These are phyloP conservation scores for Penicillium sp. DNA, from an alignment of 2,329 filamentous ascomycete genomes.

Conservation along the genomic window DNA sequence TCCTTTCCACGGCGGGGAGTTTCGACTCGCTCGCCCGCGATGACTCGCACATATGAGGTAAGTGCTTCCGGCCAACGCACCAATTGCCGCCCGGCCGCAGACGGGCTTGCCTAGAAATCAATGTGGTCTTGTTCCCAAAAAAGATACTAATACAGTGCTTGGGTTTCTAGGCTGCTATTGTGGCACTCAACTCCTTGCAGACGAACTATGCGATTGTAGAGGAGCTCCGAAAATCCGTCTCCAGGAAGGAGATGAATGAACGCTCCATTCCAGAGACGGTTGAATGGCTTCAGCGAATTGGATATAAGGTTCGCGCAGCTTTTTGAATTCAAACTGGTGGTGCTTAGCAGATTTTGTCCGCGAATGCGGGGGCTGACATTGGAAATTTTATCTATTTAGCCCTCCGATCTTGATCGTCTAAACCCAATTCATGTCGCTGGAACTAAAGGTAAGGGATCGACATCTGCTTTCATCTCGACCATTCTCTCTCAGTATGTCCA, in stretches of 20 bases:
- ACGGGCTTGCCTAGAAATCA: neutral
- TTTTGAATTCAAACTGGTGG: neutral
- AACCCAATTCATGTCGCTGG: slow-evolving; percentile 81
- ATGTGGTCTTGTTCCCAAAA: neutral
- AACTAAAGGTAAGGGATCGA: slow-evolving; percentile 92
- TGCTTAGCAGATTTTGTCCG: neutral
- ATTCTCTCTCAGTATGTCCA: slow-evolving; percentile 67
- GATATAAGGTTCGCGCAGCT: slow-evolving; percentile 62
- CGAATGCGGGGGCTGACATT: slow-evolving; percentile 5
- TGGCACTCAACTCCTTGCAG: slow-evolving; percentile 72
- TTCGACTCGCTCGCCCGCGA: slow-evolving; percentile 31
- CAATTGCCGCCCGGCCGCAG: neutral
- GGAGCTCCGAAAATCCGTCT: slow-evolving; percentile 64
- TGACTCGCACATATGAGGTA: slow-evolving; percentile 44
- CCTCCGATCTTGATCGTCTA: slow-evolving; percentile 60
- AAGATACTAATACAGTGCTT: neutral
- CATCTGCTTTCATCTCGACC: slow-evolving; percentile 77
- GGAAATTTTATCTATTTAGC: slow-evolving; percentile 41
- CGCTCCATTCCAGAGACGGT: slow-evolving; percentile 79
- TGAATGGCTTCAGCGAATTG: slow-evolving; percentile 72
- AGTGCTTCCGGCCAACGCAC: slow-evolving; percentile 4
- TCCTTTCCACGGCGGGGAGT: slow-evolving; percentile 26
- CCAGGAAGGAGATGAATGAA: slow-evolving; percentile 71
- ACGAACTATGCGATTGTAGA: slow-evolving; percentile 78
- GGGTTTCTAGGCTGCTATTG: slow-evolving; percentile 63